Percentiles rank a stretch among this genome's conserved stretches.
These are phyloP conservation scores for Paramecium biaurelia DNA, from an alignment of 73 alveolate genomes.

Conservation along the genomic window DNA sequence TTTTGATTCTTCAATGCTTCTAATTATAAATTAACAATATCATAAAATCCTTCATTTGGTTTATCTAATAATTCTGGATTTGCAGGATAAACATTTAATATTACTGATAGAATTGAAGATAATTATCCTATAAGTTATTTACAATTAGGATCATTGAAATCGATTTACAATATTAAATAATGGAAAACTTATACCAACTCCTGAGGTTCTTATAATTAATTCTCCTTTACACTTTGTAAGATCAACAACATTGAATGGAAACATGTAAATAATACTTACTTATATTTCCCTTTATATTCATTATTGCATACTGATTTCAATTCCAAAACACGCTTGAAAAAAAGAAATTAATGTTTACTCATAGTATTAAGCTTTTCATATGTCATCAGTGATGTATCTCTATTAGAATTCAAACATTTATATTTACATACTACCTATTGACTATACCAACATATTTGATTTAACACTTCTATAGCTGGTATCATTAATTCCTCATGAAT, in stretches of 20 bases:
- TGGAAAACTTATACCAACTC: background rate
- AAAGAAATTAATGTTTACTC: background rate
- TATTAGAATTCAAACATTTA: background rate
- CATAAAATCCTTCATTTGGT: background rate
- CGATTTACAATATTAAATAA: background rate
- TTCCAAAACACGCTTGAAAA: background rate
- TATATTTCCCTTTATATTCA: background rate
- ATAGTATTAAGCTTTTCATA: background rate
- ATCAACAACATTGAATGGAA: slow-evolving; percentile 2
- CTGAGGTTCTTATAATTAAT: background rate
- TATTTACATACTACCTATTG: background rate
- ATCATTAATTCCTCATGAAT: background rate
- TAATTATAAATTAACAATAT: background rate
- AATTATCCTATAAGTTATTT: background rate
- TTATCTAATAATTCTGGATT: background rate
- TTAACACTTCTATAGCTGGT: background rate
- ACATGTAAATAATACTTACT: background rate
- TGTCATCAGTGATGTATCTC: background rate
- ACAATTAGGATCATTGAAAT: background rate
- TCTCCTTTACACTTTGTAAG: background rate
- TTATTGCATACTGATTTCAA: background rate
- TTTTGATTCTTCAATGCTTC: background rate
- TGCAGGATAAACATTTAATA: background rate
- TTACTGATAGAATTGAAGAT: background rate
- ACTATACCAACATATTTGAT: background rate